Base-by-base conservation (phyloP, 495 filamentous ascomycete species). In the Parathielavia appendiculata region DNA sequence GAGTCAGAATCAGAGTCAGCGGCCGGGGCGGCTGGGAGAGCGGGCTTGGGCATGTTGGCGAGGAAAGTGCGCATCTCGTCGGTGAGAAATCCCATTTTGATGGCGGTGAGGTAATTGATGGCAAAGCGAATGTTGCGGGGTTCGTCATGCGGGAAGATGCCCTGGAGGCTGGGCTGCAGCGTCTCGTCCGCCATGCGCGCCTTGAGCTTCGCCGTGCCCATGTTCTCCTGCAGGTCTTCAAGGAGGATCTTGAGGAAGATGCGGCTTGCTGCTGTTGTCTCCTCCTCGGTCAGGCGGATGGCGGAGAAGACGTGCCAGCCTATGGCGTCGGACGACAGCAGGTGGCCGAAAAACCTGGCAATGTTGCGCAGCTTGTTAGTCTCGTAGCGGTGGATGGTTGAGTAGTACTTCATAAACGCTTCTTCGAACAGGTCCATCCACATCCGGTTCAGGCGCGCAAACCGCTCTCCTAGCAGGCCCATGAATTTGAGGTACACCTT, bases 171-270 rank as follows among this genome's bases (percentile, higher is more conserved):
- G 47, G 89, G 83, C 54, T 86, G 86, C 14, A 96, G 77, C 34
- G 84, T 77, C 14, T 91, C 86, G 61, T 96, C 90, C 65, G 80
- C 84, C 63, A 96, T 74, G 20, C 86, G 84, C 41, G 83, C 81
- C 63, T 87, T 83, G 41, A 99, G 72, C 61, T 86, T 89, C 48
- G 82, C 77, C 76, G 95, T 82, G 49, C 93, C 92, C 56, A 97
- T 80, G 51, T 88, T 86, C 72, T 97, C 89, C 13, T 83, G 82
- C 11, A 99, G 78, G 63, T 97, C 91, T 69, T 97, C 90, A 70
- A 99, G 95, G 19, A 99, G 75, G 39, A 97, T 97, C 75, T 95
- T 97, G 77, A 97, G 88, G 67, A 97, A 99, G 68, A 99, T 97
- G 74, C 93, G 88, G 62, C 88, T 92, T 58, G 87, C 89, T 5